phyloP scores from a whole-genome alignment of 2,329 filamentous ascomycete species.

The Diaporthe sp. region DNA sequence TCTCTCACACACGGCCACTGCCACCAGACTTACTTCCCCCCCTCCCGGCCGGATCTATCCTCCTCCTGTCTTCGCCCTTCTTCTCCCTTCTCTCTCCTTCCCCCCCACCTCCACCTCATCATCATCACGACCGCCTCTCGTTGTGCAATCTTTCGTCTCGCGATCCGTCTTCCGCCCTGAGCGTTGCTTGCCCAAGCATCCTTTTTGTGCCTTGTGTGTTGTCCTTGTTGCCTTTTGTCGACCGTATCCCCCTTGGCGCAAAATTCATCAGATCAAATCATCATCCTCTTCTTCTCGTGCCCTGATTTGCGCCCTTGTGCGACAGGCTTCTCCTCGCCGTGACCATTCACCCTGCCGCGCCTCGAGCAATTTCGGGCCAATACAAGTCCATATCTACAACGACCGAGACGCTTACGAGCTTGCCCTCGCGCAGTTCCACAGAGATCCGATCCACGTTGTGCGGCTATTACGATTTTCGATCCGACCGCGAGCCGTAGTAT shows the following conservation, averaged over 20 bases:
- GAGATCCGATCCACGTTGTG: constrained; percentile 27
- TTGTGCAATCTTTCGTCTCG: constrained; percentile 38
- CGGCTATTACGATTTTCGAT: constrained; percentile 33
- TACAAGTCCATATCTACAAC: constrained; percentile 15
- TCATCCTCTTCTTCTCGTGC: constrained; percentile 32
- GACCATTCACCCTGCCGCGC: constrained; percentile 14
- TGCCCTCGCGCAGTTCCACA: constrained; percentile 31
- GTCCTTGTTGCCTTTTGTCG: constrained; percentile 29
- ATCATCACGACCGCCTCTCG: constrained; percentile 33
- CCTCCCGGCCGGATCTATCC: constrained; percentile 35
- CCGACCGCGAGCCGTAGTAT: constrained; percentile 29
- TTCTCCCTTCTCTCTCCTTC: constrained; percentile 28
- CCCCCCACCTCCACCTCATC: constrained; percentile 5
- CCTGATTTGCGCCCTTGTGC: constrained; percentile 36
- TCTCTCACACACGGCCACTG: constrained; percentile 8
- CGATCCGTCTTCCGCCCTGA: constrained; percentile 38
- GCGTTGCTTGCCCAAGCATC: constrained; percentile 42
- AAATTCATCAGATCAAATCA: constrained; percentile 33
- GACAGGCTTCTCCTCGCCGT: constrained; percentile 28
- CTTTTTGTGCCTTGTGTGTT: constrained; percentile 36
- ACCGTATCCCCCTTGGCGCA: constrained; percentile 34
- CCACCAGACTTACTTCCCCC: constrained; percentile 32
- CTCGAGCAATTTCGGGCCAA: constrained; percentile 6
- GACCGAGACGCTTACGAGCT: constrained; percentile 16
- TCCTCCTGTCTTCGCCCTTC: constrained; percentile 33